Percentiles rank a stretch among this genome's conserved stretches.
phyloP scores from a whole-genome alignment of 805 yeast genomes.

The Suhomyces emberorum region DNA sequence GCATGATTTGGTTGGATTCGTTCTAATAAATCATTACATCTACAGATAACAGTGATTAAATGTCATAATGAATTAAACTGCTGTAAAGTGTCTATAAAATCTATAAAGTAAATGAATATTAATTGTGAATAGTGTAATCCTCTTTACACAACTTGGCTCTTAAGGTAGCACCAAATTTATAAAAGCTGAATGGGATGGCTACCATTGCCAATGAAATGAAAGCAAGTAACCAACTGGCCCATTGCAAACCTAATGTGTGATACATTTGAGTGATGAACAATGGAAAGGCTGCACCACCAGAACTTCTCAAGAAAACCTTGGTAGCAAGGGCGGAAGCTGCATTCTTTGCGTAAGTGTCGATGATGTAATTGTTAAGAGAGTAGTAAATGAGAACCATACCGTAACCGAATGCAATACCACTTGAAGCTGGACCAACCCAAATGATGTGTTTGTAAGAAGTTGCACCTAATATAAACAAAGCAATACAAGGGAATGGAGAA shows the following conservation, averaged over 20 bases:
- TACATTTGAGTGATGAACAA: constrained; percentile 81
- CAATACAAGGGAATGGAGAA: constrained; percentile 77
- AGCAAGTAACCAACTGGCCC: constrained; percentile 80
- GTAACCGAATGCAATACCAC: constrained; percentile 58
- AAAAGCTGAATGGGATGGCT: constrained; percentile 66
- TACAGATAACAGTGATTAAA: background rate
- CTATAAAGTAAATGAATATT: too few relatives aligned
- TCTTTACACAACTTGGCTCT: constrained; percentile 66
- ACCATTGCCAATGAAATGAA: constrained; percentile 78
- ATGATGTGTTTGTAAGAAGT: constrained; percentile 66
- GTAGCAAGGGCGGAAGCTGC: constrained; percentile 83
- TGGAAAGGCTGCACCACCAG: constrained; percentile 87
- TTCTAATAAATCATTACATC: too few relatives aligned
- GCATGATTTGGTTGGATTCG: too few relatives aligned
- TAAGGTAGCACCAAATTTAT: constrained; percentile 59
- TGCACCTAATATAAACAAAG: constrained; percentile 77
- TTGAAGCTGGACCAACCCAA: constrained; percentile 62
- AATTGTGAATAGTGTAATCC: constrained; percentile 44
- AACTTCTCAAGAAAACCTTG: constrained; percentile 73
- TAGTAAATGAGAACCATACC: constrained; percentile 61
- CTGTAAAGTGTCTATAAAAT: constrained; percentile 1
- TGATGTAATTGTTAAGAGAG: constrained; percentile 73
- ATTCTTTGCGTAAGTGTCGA: constrained; percentile 81
- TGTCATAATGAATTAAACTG: background rate
- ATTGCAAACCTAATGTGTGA: constrained; percentile 64